Evolutionary conservation across 2,329 filamentous ascomycete genomes (phyloP), one percentile per base, ranked within the genome.

Genomic region (Cladophialophora bantiana): DNA sequence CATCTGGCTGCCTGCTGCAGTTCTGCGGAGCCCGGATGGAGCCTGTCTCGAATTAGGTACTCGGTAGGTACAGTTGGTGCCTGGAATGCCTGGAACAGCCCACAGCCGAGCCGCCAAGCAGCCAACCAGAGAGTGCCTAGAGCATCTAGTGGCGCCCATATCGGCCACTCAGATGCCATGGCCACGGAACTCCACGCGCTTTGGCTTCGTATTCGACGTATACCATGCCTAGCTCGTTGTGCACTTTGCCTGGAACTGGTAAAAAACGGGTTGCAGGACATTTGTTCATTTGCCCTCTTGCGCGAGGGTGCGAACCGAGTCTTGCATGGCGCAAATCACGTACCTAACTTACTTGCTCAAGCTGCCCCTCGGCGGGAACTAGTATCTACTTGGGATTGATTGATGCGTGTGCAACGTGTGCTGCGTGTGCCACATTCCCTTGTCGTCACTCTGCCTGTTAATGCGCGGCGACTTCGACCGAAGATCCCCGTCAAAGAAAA

Each of bases 361-460:
- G 45, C 45, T 50, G 18, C 18, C 45, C 45, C 4, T 50, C 45
- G 45, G 45, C 45, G 45, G 45, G 26, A 50, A 50, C 45, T 50
- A 50, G 26, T 26, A 26, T 26, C 26, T 2, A 26, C 26, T 26
- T 26, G 26, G 26, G 26, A 26, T 26, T 26, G 26, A 26, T 26
- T 26, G 26, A 26, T 26, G 26, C 26, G 26, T 3, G 26, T 26
- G 26, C 26, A 26, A 26, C 26, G 26, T 26, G 7, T 38, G 9
- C 13, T 45, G 42, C 9, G 4, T 5, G 42, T 45, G 20, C 15
- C 42, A 20, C 42, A 45, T 45, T 45, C 42, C 42, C 15, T 50
- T 50, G 45, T 50, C 45, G 45, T 50, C 45, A 50, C 45, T 42
- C 26, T 7, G 12, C 26, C 3, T 9, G 45, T 50, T 26, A 50